Conservation (phyloP, 495 filamentous ascomycete species). For the Podospora conica region DNA sequence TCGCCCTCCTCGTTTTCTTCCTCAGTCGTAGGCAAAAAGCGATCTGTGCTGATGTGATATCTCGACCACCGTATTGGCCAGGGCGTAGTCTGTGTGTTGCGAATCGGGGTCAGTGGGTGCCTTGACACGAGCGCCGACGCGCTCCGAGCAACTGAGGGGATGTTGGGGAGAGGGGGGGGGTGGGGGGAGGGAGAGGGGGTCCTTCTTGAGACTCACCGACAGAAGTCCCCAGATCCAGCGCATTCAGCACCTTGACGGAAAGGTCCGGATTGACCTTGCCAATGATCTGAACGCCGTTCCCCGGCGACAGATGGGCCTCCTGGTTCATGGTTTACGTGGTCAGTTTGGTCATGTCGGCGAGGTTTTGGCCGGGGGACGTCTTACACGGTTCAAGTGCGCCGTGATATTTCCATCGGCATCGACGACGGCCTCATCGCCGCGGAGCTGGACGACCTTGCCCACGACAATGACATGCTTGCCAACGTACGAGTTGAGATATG, state of each 20-base stretch:
- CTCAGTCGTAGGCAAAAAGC: slow-evolving; percentile 41
- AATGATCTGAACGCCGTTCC: slow-evolving; percentile 79
- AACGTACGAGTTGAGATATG: slow-evolving; percentile 61
- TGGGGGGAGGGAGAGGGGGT: slow-evolving; percentile 1
- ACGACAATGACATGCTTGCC: slow-evolving; percentile 74
- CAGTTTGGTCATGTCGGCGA: slow-evolving; percentile 11
- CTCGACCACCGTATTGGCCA: slow-evolving; percentile 78
- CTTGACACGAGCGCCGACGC: background rate
- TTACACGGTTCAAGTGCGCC: slow-evolving; percentile 64
- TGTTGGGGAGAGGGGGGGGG: background rate
- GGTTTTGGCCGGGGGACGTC: slow-evolving; percentile 12
- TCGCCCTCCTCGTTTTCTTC: background rate
- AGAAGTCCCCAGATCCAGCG: slow-evolving; percentile 69
- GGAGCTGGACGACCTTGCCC: slow-evolving; percentile 74
- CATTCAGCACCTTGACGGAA: slow-evolving; percentile 65
- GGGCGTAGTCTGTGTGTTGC: slow-evolving; percentile 60
- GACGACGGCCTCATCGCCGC: slow-evolving; percentile 74
- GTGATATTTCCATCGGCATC: slow-evolving; percentile 69
- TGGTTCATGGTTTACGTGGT: slow-evolving; percentile 22
- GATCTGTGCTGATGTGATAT: slow-evolving; percentile 78
- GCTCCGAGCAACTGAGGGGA: background rate
- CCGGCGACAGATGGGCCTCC: slow-evolving; percentile 72
- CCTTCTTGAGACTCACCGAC: slow-evolving; percentile 58
- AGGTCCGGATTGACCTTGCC: slow-evolving; percentile 84
- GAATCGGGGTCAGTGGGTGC: background rate